These are phyloP conservation scores for Geotrichum histeridarum DNA, from an alignment of 1,139 yeast species.

Conservation along the genomic window DNA sequence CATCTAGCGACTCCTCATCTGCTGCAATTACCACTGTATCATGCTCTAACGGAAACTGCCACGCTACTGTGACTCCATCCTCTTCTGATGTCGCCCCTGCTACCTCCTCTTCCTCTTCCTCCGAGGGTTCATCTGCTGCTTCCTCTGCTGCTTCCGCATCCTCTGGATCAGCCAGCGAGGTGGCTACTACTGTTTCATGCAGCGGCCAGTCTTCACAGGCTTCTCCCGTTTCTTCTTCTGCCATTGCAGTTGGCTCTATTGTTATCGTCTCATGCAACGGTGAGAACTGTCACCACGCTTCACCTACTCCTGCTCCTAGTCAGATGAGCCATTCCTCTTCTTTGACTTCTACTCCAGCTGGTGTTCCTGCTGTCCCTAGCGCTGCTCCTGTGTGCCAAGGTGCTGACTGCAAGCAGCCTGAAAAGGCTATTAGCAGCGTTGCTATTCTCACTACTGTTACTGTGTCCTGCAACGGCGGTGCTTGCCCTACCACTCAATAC, in stretches of 20 bases:
- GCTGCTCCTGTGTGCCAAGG: conserved; percentile 12
- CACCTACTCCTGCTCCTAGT: conserved; percentile 9
- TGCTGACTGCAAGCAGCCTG: neutral
- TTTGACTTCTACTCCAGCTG: conserved; percentile 15
- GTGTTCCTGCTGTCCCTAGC: conserved; percentile 13
- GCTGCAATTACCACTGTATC: too few relatives aligned
- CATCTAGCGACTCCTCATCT: too few relatives aligned
- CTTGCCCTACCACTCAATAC: conserved; percentile 11
- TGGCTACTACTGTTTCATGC: too few relatives aligned
- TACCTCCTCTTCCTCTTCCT: too few relatives aligned
- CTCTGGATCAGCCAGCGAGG: too few relatives aligned
- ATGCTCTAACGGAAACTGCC: too few relatives aligned
- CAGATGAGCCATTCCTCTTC: conserved; percentile 2
- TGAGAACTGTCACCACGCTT: neutral
- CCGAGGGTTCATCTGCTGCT: too few relatives aligned
- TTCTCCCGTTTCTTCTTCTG: conserved; percentile 5
- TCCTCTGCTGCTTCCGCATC: too few relatives aligned
- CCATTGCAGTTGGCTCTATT: conserved; percentile 9
- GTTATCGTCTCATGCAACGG: neutral
- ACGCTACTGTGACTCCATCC: too few relatives aligned
- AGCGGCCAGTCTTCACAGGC: too few relatives aligned
- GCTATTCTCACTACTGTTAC: conserved; percentile 15
- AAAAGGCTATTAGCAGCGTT: too few relatives aligned
- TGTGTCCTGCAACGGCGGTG: conserved; percentile 14
- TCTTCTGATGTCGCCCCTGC: too few relatives aligned